Evolutionary conservation across 169 alveolate species (phyloP).

Genomic region (Eimeria mitis): DNA sequence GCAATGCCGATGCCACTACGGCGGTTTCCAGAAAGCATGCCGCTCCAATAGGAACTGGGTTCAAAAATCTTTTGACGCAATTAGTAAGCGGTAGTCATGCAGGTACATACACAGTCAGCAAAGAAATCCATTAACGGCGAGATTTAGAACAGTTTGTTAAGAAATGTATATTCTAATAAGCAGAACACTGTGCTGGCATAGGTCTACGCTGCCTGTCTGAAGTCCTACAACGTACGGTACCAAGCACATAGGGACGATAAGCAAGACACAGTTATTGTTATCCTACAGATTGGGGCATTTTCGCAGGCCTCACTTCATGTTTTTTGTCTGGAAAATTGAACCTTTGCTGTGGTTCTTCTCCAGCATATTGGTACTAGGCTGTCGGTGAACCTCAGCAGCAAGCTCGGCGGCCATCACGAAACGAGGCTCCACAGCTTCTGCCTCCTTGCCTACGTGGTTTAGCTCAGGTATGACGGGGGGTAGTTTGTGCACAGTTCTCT

Average conservation of each 20-base stretch:
- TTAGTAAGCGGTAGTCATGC: neutral
- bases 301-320: conserved; percentile 53
- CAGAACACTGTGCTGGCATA: conserved; percentile 82
- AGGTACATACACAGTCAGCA: neutral
- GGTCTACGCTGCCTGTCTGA: conserved; percentile 69
- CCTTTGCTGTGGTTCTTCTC: conserved; percentile 64
- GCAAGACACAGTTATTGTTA: neutral
- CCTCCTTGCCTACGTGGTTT: conserved; percentile 58
- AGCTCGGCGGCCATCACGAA: conserved; percentile 69
- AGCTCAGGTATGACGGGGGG: conserved; percentile 74
- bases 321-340: conserved; percentile 69
- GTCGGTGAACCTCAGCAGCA: conserved; percentile 63
- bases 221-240: neutral
- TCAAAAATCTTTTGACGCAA: conserved; percentile 60
- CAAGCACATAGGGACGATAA: neutral
- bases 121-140: neutral
- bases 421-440: conserved; percentile 57
- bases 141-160: conserved; percentile 52
- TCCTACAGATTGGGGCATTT: neutral
- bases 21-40: conserved; percentile 87
- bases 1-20: conserved; percentile 87
- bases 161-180: conserved; percentile 84
- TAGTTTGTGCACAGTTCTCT: conserved; percentile 11
- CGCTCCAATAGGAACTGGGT: conserved; percentile 91
- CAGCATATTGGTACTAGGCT: conserved; percentile 24